Base-by-base conservation (phyloP, 768 basidiomycete genomes). In the Suillus hirtellus region DNA sequence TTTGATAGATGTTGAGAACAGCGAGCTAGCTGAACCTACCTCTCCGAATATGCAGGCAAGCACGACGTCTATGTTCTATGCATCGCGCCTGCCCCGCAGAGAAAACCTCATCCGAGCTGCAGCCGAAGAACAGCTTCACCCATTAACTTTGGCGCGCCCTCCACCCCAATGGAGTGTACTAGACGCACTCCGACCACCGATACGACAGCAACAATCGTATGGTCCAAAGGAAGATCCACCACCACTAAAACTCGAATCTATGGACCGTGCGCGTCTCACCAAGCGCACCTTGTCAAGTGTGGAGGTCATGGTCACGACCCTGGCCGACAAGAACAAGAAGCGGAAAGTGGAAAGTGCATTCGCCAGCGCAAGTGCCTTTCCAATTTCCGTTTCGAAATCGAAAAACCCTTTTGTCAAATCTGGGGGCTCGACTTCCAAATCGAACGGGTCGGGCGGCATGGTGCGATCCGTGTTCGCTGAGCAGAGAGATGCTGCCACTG, bases 121-220 rank as follows among this genome's bases (percentile, higher is more conserved):
- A 10, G 38, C 38, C 37, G 54, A 21, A 14, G 21, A 14, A 37
- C 62, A 59, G 55, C 38, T 59, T 53, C 70, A 76, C 52, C 66
- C 69, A 34, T 35, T 75, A 49, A 75, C 74, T 53, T 34, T 75
- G 46, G 66, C 68, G 59, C 70, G 74, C 50, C 40, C 60, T 5
- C 73, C 74, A 3, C 74, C 72, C 24, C 64, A 70, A 4, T 75
- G 75, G 75, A 68, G 60, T 8, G 37, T 27, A 19, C 46, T 67
- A 14, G 66, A 66, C 19, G 2, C 47, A 35, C 21, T 15, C 35
- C 38, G 17, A 35, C 37, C 34, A 47, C 27, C 53, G 31, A 34
- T 38, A 35, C 44, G 37, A 40, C 21, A 40, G 4, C 62, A 27
- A 42, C 42, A 8, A 14, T 31, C 4, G 35, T n/a, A 37, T 31